Conservation (phyloP, 495 filamentous ascomycete species). For the Penicillium crystallinum region DNA sequence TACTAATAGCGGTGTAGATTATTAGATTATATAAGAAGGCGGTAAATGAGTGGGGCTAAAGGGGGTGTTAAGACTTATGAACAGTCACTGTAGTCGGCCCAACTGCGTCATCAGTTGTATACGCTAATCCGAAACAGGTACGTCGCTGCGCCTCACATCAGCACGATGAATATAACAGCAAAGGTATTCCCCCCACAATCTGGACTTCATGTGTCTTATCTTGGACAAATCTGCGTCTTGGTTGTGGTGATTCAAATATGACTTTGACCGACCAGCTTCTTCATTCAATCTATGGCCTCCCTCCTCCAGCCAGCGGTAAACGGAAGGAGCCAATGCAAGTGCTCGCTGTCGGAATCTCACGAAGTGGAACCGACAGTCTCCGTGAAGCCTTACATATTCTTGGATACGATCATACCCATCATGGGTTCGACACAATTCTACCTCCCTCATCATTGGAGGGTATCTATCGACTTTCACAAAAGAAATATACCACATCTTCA, state of each 20-base stretch:
- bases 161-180: not conserved
- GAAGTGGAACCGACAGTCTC: constrained; percentile 27
- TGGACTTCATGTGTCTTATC: too few relatives aligned
- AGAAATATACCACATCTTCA: constrained; percentile 14
- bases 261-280: not conserved
- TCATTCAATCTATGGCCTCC: constrained; percentile 14
- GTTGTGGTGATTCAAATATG: not conserved
- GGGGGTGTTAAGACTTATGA: too few relatives aligned
- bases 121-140: not conserved
- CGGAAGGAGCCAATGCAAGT: constrained; percentile 22
- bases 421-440: constrained; percentile 23
- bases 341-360: constrained; percentile 24
- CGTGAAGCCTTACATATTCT: constrained; percentile 22
- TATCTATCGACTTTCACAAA: constrained; percentile 12
- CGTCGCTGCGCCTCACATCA: not conserved
- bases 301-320: constrained; percentile 3
- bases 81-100: too few relatives aligned
- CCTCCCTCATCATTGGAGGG: constrained; percentile 12
- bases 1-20: too few relatives aligned
- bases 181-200: not conserved
- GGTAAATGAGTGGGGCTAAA: too few relatives aligned
- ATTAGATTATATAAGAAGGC: too few relatives aligned
- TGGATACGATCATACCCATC: constrained; percentile 19
- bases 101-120: not conserved
- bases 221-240: too few relatives aligned